phyloP scores from a whole-genome alignment of 2,329 filamentous ascomycete species.

The Colletotrichum ledebouriae region DNA sequence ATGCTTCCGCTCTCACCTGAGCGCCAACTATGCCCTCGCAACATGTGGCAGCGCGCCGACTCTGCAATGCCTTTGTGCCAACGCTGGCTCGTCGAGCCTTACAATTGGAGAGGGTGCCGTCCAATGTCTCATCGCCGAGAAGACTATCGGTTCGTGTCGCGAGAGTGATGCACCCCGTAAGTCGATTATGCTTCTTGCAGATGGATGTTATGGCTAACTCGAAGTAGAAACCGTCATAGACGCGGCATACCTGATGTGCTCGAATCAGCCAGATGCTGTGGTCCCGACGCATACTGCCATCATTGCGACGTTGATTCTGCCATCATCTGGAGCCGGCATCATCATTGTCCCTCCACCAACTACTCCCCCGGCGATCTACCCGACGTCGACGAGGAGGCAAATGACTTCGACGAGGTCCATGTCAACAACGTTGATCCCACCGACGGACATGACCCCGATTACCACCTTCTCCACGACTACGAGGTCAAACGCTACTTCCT shows the following conservation, averaged over 20 bases:
- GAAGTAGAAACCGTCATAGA: conserved; percentile 57
- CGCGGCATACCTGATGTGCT: conserved; percentile 71
- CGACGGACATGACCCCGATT: conserved; percentile 21
- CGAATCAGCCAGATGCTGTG: conserved; percentile 61
- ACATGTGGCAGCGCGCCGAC: conserved; percentile 65
- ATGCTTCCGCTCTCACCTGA: conserved; percentile 75
- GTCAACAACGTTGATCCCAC: conserved; percentile 35
- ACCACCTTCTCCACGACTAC: conserved; percentile 41
- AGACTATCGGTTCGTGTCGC: conserved; percentile 64
- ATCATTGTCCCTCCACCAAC: conserved; percentile 47
- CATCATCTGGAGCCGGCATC: conserved; percentile 53
- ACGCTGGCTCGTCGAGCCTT: conserved; percentile 70
- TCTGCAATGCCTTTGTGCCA: conserved; percentile 74
- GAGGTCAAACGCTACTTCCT: conserved; percentile 13
- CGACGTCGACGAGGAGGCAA: conserved; percentile 34
- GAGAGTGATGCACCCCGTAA: conserved; percentile 58
- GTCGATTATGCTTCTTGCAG: conserved; percentile 20
- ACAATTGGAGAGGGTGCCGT: conserved; percentile 80
- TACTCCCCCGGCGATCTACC: conserved; percentile 15
- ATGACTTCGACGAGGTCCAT: conserved; percentile 28
- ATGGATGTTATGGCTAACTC: conserved; percentile 12
- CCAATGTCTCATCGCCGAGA: conserved; percentile 73
- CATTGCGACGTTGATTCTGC: conserved; percentile 66
- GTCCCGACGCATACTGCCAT: conserved; percentile 71
- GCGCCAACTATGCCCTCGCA: conserved; percentile 66